phyloP scores from a whole-genome alignment of 108 stramenopile species.

The Aureococcus anophagefferens region DNA sequence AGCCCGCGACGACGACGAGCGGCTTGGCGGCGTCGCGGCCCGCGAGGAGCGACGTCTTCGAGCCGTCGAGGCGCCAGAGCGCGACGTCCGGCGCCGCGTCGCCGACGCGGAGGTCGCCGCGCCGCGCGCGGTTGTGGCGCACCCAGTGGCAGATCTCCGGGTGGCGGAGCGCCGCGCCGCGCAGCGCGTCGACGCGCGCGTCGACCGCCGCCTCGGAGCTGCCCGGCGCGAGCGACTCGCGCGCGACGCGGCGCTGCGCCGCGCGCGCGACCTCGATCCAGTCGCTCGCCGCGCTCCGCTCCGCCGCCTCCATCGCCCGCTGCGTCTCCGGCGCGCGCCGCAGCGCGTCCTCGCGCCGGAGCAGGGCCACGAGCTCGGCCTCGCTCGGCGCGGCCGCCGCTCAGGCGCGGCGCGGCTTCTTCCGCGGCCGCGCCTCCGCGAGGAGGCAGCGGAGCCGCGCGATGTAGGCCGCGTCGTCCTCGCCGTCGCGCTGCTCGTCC shows the following conservation, averaged over 20 bases:
- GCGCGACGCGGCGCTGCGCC: neutral
- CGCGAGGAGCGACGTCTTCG: neutral
- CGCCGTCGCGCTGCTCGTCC: too few species aligned
- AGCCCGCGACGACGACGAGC: too few species aligned
- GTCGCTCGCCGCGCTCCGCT: neutral
- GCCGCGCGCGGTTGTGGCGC: neutral
- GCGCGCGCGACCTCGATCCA: neutral
- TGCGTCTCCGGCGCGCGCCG: slow-evolving; percentile 1
- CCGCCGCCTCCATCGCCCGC: neutral
- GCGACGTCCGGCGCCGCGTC: neutral
- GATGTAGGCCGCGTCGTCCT: too few species aligned
- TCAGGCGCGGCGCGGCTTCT: neutral
- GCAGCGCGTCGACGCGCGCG: neutral
- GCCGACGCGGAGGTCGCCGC: neutral
- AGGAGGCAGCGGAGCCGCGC: too few species aligned
- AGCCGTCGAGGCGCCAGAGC: neutral
- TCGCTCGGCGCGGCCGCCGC: neutral
- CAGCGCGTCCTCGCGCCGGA: neutral
- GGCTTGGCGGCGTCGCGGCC: too few species aligned
- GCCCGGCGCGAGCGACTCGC: too few species aligned
- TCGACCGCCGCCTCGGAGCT: neutral
- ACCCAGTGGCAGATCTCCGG: neutral
- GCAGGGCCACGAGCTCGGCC: neutral
- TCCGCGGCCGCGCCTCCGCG: too few species aligned
- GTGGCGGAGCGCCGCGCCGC: neutral